A percentile compares a stretch with the other conserved stretches of the same genome.
These are phyloP conservation scores for Colletotrichum noveboracense DNA, from an alignment of 2,329 filamentous ascomycete genomes.

Conservation along the genomic window DNA sequence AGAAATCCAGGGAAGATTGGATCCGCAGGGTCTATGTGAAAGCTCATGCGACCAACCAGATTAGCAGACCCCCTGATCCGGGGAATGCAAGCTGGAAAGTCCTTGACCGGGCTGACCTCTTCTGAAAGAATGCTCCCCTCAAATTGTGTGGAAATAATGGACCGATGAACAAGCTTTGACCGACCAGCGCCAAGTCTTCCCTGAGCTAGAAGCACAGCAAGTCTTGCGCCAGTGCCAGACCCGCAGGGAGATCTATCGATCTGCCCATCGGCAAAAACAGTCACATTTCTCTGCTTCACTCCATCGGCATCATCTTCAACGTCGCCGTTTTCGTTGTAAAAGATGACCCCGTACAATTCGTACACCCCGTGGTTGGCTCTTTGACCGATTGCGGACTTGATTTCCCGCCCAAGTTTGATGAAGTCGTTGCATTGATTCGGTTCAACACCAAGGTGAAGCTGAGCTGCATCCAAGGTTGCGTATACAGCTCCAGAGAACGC, in stretches of 20 bases:
- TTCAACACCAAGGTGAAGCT: neutral
- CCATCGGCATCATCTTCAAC: neutral
- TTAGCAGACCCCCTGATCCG: neutral
- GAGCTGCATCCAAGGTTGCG: neutral
- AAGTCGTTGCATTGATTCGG: neutral
- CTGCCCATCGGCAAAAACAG: conserved; percentile 30
- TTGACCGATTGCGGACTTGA: conserved; percentile 1
- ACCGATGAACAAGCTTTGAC: neutral
- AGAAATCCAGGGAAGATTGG: conserved; percentile 10
- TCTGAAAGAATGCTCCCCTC: neutral
- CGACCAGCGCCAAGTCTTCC: neutral
- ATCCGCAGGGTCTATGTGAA: conserved; percentile 6
- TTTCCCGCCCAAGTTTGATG: conserved; percentile 6
- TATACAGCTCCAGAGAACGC: conserved; percentile 12
- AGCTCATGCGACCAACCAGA: conserved; percentile 7
- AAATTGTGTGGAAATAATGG: neutral
- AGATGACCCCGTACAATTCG: conserved; percentile 13
- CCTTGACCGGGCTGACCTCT: neutral
- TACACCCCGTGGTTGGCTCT: neutral
- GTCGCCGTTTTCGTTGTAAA: conserved; percentile 3
- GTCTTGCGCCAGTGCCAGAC: conserved; percentile 27
- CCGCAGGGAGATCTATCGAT: conserved; percentile 30
- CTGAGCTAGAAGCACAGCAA: conserved; percentile 19
- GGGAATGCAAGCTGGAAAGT: neutral
- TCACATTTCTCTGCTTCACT: conserved; percentile 25